Conservation (phyloP, 2,329 filamentous ascomycete species). For the Lojkania enalia region DNA sequence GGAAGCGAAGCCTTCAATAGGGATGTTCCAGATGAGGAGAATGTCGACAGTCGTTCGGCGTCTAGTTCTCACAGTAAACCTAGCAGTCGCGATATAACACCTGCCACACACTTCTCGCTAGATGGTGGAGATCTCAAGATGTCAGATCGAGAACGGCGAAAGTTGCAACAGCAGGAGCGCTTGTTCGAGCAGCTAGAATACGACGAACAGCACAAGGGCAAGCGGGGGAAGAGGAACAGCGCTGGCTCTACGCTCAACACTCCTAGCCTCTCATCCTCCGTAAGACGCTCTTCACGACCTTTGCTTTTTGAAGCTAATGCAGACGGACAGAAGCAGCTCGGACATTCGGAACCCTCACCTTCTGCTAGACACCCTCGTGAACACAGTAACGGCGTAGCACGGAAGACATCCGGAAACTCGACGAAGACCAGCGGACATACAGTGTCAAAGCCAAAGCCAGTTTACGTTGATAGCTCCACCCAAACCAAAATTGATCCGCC, state of each 20-base stretch:
- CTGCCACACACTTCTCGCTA: constrained; percentile 56
- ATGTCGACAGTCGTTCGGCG: constrained; percentile 59
- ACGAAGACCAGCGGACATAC: constrained; percentile 43
- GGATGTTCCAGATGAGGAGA: constrained; percentile 58
- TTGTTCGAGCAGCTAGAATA: constrained; percentile 64
- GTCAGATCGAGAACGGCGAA: constrained; percentile 64
- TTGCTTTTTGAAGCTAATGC: constrained; percentile 25
- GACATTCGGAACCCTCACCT: constrained; percentile 41
- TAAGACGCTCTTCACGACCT: constrained; percentile 29
- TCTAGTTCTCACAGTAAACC: constrained; percentile 58
- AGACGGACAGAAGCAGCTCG: constrained; percentile 40
- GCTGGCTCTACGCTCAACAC: constrained; percentile 58
- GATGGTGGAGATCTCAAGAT: constrained; percentile 56
- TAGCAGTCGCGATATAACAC: constrained; percentile 64
- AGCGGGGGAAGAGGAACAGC: constrained; percentile 61
- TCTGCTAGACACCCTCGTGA: constrained; percentile 38
- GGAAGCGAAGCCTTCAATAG: constrained; percentile 60
- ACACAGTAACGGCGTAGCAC: constrained; percentile 39
- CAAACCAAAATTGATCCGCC: constrained; percentile 35
- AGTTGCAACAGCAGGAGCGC: constrained; percentile 64
- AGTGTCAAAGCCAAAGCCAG: constrained; percentile 33
- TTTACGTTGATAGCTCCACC: constrained; percentile 39
- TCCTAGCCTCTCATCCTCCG: constrained; percentile 50
- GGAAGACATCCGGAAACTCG: constrained; percentile 43
- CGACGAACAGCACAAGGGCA: constrained; percentile 57